Percentiles rank a stretch among this genome's conserved stretches.
phyloP scores from a whole-genome alignment of 768 basidiomycete genomes.

The Macrolepiota dolichaula region DNA sequence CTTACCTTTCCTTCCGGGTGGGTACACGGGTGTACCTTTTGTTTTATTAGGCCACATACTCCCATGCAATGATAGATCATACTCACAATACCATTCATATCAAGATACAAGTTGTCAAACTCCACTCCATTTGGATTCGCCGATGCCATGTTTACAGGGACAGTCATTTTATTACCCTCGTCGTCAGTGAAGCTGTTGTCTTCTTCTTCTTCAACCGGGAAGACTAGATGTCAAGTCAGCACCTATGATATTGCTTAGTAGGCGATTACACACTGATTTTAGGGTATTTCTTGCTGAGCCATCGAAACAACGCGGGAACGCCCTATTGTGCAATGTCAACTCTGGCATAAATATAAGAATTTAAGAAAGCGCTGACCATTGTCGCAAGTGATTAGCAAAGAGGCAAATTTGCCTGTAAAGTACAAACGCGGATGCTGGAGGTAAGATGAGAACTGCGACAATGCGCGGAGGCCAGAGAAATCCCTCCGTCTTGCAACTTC shows the following conservation, averaged over 20 bases:
- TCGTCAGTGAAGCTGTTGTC: slow-evolving; percentile 65
- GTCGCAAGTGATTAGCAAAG: background rate
- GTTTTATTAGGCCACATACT: slow-evolving; percentile 1
- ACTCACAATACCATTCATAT: slow-evolving; percentile 98
- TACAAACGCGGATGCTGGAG: background rate
- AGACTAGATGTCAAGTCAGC: slow-evolving; percentile 39
- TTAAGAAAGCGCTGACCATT: slow-evolving; percentile 6
- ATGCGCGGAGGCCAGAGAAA: background rate
- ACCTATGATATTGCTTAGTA: background rate
- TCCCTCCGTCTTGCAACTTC: background rate
- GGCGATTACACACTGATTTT: slow-evolving; percentile 71
- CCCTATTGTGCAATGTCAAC: slow-evolving; percentile 48
- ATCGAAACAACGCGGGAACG: slow-evolving; percentile 97
- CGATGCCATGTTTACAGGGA: slow-evolving; percentile 74
- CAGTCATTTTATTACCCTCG: slow-evolving; percentile 60
- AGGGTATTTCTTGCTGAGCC: slow-evolving; percentile 98
- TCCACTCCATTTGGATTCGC: slow-evolving; percentile 96
- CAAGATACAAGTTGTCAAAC: slow-evolving; percentile 95
- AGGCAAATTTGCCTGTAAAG: background rate
- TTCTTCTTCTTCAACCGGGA: slow-evolving; percentile 82
- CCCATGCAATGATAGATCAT: background rate
- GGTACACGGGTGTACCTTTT: slow-evolving; percentile 98
- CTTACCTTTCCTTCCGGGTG: slow-evolving; percentile 94
- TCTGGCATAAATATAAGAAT: background rate
- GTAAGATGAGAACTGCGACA: background rate